A percentile compares a stretch with the other conserved stretches of the same genome.
Conservation (phyloP, 305 asterid genomes). For the Euphrasia arctica region DNA sequence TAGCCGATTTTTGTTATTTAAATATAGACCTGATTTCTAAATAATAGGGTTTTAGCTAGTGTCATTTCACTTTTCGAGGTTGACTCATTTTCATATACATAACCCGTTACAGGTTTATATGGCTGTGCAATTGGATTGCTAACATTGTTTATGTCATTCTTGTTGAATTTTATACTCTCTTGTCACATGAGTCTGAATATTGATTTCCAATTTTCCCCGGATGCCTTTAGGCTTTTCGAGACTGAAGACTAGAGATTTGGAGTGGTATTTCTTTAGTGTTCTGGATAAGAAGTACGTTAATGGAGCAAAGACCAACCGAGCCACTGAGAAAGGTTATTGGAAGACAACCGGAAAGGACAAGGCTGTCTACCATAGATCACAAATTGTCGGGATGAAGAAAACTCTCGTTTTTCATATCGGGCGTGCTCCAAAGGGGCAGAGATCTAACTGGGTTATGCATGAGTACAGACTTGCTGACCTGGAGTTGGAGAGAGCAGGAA, state of each 20-base stretch:
- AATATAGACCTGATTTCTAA: constrained; percentile 12
- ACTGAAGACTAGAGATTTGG: constrained; percentile 78
- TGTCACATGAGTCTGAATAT: constrained; percentile 15
- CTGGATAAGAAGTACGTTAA: constrained; percentile 93
- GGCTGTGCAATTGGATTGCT: background rate
- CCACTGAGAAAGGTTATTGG: constrained; percentile 94
- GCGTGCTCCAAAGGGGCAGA: constrained; percentile 92
- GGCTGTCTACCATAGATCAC: constrained; percentile 63
- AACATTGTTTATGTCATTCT: background rate
- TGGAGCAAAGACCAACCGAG: constrained; percentile 88
- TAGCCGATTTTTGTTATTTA: background rate
- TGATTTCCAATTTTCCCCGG: constrained; percentile 13
- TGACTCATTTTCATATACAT: background rate
- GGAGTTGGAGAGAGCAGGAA: constrained; percentile 64
- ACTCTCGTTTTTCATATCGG: constrained; percentile 91
- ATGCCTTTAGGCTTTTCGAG: constrained; percentile 55
- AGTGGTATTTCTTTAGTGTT: constrained; percentile 93
- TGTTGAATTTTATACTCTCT: constrained; percentile 11
- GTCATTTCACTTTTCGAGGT: too few relatives aligned
- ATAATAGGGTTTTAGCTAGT: too few relatives aligned
- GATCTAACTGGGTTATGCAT: constrained; percentile 98
- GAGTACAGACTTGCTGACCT: constrained; percentile 82
- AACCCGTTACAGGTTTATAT: background rate
- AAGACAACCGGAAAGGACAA: constrained; percentile 97
- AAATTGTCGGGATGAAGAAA: constrained; percentile 91